phyloP scores from a whole-genome alignment of 2,329 filamentous ascomycete genomes.

The Colletotrichum sansevieriae region DNA sequence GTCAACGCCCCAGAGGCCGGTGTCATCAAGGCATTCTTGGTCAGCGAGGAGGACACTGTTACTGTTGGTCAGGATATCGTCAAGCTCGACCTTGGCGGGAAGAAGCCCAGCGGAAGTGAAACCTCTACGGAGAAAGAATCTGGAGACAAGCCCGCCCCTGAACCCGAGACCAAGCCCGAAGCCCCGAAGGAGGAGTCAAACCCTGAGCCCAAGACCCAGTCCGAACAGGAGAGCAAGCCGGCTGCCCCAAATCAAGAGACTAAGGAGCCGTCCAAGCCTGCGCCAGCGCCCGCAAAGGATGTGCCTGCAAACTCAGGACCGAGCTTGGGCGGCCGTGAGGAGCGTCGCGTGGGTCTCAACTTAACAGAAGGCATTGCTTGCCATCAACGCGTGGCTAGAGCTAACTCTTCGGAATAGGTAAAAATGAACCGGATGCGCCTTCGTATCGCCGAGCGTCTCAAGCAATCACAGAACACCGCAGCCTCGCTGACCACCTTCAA shows the following conservation, averaged over 20 bases:
- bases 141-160: conserved; percentile 37
- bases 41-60: conserved; percentile 94
- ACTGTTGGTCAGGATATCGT: conserved; percentile 92
- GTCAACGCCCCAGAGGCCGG: conserved; percentile 95
- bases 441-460: conserved; percentile 95
- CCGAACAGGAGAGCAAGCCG: conserved; percentile 49
- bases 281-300: conserved; percentile 41
- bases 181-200: conserved; percentile 53
- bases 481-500: conserved; percentile 98
- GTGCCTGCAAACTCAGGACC: conserved; percentile 49
- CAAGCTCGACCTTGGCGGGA: conserved; percentile 80
- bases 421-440: conserved; percentile 99
- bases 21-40: conserved; percentile 91
- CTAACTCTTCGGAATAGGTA: conserved; percentile 67
- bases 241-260: conserved; percentile 39
- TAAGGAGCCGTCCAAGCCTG: conserved; percentile 44
- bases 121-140: conserved; percentile 17
- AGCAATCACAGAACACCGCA: conserved; percentile 99
- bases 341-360: conserved; percentile 78
- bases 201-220: conserved; percentile 58
- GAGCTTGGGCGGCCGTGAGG: conserved; percentile 80
- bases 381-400: not conserved
- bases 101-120: conserved; percentile 51
- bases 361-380: not conserved
- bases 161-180: conserved; percentile 41